Percentiles rank a stretch among this genome's conserved stretches.
phyloP scores from a whole-genome alignment of 1,284 basidiomycete species.

The Rhodotorula sp. region DNA sequence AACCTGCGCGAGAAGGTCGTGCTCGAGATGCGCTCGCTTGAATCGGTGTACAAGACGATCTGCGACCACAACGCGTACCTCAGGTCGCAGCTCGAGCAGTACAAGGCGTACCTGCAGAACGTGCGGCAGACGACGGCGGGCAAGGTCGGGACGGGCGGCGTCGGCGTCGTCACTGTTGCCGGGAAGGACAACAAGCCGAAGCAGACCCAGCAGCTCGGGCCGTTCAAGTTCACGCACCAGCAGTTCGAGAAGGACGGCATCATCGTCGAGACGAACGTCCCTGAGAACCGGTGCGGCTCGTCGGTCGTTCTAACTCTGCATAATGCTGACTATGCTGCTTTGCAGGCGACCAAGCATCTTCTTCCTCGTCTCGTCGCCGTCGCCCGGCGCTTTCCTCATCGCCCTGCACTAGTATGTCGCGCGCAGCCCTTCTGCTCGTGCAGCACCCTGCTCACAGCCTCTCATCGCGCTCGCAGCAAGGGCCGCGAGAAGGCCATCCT shows the following conservation, averaged over 20 bases:
- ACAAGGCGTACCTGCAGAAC: constrained; percentile 98
- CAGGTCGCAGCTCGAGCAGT: constrained; percentile 93
- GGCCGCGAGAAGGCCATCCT: constrained; percentile 93
- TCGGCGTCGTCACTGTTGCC: constrained; percentile 91
- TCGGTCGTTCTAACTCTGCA: background rate
- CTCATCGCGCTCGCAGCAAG: constrained; percentile 27
- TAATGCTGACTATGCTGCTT: background rate
- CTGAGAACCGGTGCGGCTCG: constrained; percentile 78
- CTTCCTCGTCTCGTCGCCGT: constrained; percentile 92
- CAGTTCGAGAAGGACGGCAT: constrained; percentile 99
- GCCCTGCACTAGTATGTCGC: constrained; percentile 73
- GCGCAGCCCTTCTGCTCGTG: background rate
- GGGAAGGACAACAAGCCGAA: constrained; percentile 75
- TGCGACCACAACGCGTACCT: constrained; percentile 99
- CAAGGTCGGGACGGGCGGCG: constrained; percentile 61
- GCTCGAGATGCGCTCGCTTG: constrained; percentile 84
- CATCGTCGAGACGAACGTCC: constrained; percentile 97
- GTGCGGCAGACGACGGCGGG: constrained; percentile 70
- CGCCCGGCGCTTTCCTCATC: constrained; percentile 97
- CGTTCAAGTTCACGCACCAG: constrained; percentile 94
- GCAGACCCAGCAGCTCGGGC: constrained; percentile 74
- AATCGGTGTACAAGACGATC: constrained; percentile 97
- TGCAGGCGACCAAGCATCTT: constrained; percentile 90
- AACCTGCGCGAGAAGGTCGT: constrained; percentile 95
- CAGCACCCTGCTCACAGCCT: background rate